A percentile compares a stretch with the other conserved stretches of the same genome.
Conservation (phyloP, 768 basidiomycete genomes). For the Pisolithus tinctorius region DNA sequence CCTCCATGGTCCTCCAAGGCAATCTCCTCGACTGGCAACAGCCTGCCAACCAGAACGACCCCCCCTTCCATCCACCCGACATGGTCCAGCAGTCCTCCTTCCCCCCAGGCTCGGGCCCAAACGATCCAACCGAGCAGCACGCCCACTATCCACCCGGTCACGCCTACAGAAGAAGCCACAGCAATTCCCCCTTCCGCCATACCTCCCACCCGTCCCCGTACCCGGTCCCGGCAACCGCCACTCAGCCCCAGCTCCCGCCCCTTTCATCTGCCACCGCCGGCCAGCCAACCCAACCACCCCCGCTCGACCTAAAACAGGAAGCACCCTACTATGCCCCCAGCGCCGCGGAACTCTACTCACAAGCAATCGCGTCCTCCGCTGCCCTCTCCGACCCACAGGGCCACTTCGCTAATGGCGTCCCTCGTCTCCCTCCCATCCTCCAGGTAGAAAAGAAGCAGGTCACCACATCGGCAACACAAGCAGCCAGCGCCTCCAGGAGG, state of each 20-base stretch:
- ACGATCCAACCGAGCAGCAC: constrained; percentile 27
- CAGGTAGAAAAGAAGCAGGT: constrained; percentile 94
- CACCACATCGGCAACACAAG: constrained; percentile 89
- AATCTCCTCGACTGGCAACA: constrained; percentile 21
- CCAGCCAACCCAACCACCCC: constrained; percentile 11
- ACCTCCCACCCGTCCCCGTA: constrained; percentile 34
- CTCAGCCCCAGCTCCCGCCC: constrained; percentile 22
- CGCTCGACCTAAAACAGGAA: constrained; percentile 35
- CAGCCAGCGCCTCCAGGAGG: constrained; percentile 82
- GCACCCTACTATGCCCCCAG: constrained; percentile 40
- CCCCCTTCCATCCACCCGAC: constrained; percentile 16
- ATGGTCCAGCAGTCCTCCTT: constrained; percentile 33
- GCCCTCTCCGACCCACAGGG: constrained; percentile 15
- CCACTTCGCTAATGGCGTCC: constrained; percentile 30
- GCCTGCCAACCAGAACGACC: constrained; percentile 18
- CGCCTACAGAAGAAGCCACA: constrained; percentile 26
- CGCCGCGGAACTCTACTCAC: constrained; percentile 50
- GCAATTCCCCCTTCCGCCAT: constrained; percentile 30
- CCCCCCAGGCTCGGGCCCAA: constrained; percentile 29
- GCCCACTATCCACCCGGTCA: constrained; percentile 30
- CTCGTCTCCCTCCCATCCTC: constrained; percentile 74
- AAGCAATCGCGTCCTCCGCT: constrained; percentile 32
- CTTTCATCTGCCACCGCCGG: background rate
- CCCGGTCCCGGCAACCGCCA: constrained; percentile 30
- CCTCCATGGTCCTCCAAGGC: constrained; percentile 24